Base-by-base conservation (phyloP, 257 asterid genomes). In the Solanum habrochaites region DNA sequence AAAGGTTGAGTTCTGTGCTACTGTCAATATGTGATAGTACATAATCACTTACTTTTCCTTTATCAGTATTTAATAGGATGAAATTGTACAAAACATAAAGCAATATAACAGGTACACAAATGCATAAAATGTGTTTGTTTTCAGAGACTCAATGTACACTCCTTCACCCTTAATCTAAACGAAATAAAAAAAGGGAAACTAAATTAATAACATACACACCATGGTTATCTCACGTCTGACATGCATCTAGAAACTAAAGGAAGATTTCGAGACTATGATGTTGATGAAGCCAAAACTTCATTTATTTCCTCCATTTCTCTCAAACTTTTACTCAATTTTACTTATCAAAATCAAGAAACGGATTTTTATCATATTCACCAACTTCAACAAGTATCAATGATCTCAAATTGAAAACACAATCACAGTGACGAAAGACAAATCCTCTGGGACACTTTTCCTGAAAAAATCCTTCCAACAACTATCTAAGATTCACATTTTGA, bases 1-100 rank as follows among this genome's bases (percentile, higher is more conserved):
- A 83, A 89, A 89, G 42, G 89, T 88, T 29, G 89, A 84, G 91
- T 87, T 90, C 90, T 91, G 89, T 88, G 87, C 90, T 90, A 89
- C 96, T 93, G 93, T 85, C 78, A 85, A 85, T 49, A 70, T 49
- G 58, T 29, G 7, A 47, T 27, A 78, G 64, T 18, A 43, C 39
- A 43, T 43, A 78, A 43, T 77, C 52, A 43, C 64, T 43, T 43
- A 14, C 25, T 45, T 77, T 45, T 14, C 39, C 37, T 27, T 80
- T 80, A 13, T 3, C 6, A 80, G 85, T 6, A 80, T 47, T 80
- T 80, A 29, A 47, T 47, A 45, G 85, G 85, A 29, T 27, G 85
- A 80, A 47, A 29, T 47, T 31, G 31, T 49, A 11, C 11, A 47
- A 31, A 80, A 18, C 27, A 11, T 47, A 45, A 27, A 27, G 42